These are phyloP conservation scores for Nemophila menziesii DNA, from an alignment of 257 asterid species.

Conservation along the genomic window DNA sequence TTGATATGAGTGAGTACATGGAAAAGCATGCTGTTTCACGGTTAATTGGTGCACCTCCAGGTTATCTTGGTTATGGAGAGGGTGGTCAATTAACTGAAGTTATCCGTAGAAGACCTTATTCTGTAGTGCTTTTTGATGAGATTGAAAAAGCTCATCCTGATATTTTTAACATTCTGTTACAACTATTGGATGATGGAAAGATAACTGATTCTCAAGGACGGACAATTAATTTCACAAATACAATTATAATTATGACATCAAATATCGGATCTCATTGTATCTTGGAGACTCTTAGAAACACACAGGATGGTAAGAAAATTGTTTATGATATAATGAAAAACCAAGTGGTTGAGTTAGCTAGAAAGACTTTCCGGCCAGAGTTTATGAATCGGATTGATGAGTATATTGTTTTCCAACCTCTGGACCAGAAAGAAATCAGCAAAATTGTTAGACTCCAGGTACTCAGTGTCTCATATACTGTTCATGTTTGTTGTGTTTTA, in stretches of 20 bases:
- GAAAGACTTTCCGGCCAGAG: conserved; percentile 79
- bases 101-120: conserved; percentile 84
- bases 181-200: conserved; percentile 88
- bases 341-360: conserved; percentile 80
- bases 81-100: conserved; percentile 87
- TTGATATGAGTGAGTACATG: conserved; percentile 98
- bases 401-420: conserved; percentile 92
- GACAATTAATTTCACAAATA: conserved; percentile 78
- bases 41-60: conserved; percentile 92
- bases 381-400: conserved; percentile 95
- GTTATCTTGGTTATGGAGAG: conserved; percentile 89
- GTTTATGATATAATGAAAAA: conserved; percentile 61
- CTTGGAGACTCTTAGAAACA: conserved; percentile 59
- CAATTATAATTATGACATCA: conserved; percentile 87
- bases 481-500: not conserved
- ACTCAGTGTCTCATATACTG: conserved; percentile 2
- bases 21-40: conserved; percentile 94
- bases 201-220: conserved; percentile 95
- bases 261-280: conserved; percentile 87
- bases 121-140: conserved; percentile 83
- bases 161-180: conserved; percentile 84
- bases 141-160: conserved; percentile 90
- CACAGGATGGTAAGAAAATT: conserved; percentile 49
- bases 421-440: conserved; percentile 64
- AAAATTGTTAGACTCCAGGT: conserved; percentile 72